These are phyloP conservation scores for Penicillium psychrosexuale DNA, from an alignment of 2,329 filamentous ascomycete species.

Conservation along the genomic window DNA sequence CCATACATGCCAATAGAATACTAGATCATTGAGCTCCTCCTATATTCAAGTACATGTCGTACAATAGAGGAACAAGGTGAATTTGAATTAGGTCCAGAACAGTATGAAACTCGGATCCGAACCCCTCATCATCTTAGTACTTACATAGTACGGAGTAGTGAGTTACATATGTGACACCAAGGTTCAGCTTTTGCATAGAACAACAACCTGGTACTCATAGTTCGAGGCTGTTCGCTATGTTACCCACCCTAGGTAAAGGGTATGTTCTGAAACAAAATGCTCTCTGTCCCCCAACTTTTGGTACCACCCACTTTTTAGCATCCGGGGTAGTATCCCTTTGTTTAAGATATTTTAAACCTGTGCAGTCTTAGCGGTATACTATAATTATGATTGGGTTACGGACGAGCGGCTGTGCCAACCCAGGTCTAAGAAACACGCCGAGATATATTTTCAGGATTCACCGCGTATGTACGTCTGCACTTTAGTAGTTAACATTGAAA, in stretches of 20 bases:
- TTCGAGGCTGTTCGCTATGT: neutral
- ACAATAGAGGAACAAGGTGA: neutral
- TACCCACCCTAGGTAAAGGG: neutral
- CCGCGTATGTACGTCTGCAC: too few species aligned
- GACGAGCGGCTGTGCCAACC: neutral
- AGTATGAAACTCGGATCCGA: neutral
- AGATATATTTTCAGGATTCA: neutral
- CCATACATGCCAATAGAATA: neutral
- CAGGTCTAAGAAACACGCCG: neutral
- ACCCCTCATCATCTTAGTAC: neutral
- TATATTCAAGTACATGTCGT: neutral
- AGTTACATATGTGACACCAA: neutral
- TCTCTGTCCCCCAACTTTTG: neutral
- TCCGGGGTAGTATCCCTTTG: neutral
- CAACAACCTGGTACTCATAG: neutral
- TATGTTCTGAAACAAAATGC: neutral
- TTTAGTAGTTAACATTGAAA: too few species aligned
- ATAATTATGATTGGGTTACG: neutral
- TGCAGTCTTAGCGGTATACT: neutral
- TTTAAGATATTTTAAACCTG: neutral
- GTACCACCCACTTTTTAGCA: neutral
- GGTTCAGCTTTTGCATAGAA: neutral
- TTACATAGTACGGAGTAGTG: neutral
- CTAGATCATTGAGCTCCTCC: too few species aligned
- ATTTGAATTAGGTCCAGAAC: neutral